Evolutionary conservation across 352 stramenopile species (phyloP).

Genomic region (Phytopythium vexans): DNA sequence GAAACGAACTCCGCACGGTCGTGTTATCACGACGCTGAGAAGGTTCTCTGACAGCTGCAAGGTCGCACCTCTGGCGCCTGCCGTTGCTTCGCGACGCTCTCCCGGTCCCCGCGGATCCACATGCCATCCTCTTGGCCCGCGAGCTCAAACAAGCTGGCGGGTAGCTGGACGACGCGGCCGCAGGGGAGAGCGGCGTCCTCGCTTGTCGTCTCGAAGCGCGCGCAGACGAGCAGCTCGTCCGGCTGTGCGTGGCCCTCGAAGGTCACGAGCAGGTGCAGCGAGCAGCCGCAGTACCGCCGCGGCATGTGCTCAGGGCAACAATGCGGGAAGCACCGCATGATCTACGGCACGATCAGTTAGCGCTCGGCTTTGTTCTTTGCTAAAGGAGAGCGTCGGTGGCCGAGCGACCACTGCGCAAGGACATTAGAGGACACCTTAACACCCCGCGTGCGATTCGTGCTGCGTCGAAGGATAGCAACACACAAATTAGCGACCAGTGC

Average conservation of each 20-base stretch:
- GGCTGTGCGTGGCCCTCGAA: constrained; percentile 8
- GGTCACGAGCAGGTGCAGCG: constrained; percentile 29
- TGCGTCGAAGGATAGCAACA: not conserved
- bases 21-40: not conserved
- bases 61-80: constrained; percentile 16
- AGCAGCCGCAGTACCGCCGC: constrained; percentile 41
- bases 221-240: constrained; percentile 30
- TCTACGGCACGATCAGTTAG: constrained; percentile 7
- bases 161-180: constrained; percentile 14
- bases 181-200: constrained; percentile 10
- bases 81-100: constrained; percentile 32
- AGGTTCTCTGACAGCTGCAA: not conserved
- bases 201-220: constrained; percentile 33
- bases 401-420: not conserved
- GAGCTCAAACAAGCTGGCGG: constrained; percentile 4
- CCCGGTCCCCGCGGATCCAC: constrained; percentile 37
- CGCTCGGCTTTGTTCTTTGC: too few species aligned
- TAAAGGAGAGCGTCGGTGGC: not conserved
- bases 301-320: constrained; percentile 37
- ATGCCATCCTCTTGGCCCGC: constrained; percentile 12
- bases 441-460: constrained; percentile 19
- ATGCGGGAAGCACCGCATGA: constrained; percentile 42
- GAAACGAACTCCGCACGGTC: not conserved
- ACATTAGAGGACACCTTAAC: constrained; percentile 13
- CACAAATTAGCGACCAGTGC: too few species aligned